Evolutionary conservation across 192 early-diverging fungal genomes (phyloP).

Genomic region (Backusella parvicylindrica): DNA sequence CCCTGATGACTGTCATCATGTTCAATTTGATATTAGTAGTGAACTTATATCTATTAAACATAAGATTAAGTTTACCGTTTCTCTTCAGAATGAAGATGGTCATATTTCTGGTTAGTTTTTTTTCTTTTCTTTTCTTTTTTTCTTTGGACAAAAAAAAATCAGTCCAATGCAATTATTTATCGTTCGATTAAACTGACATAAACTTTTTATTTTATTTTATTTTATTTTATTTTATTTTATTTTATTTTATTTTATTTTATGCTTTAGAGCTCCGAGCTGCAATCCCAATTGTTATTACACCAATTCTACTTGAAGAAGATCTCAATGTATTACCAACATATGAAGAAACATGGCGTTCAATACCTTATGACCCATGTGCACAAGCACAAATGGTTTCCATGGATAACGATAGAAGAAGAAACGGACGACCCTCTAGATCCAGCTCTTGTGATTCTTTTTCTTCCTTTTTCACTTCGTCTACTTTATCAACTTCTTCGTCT

Average conservation of each 20-base stretch:
- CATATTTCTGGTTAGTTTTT: slow-evolving; percentile 31
- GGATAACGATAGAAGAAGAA: not conserved
- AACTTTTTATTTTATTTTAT: too few relatives aligned
- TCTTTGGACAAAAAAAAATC: too few relatives aligned
- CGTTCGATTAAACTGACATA: not conserved
- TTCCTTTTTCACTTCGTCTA: not conserved
- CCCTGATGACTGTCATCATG: not conserved
- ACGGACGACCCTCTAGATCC: not conserved
- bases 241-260: not conserved
- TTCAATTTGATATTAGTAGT: slow-evolving; percentile 21
- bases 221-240: not conserved
- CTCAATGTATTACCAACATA: slow-evolving; percentile 21
- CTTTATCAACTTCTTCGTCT: not conserved
- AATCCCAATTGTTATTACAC: slow-evolving; percentile 29
- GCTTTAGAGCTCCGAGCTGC: slow-evolving; percentile 29
- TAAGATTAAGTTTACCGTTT: slow-evolving; percentile 32
- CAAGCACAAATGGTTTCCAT: not conserved
- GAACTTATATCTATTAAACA: slow-evolving; percentile 32
- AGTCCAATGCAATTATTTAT: not conserved
- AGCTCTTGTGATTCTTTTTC: not conserved
- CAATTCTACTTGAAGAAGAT: slow-evolving; percentile 5
- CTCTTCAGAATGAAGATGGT: slow-evolving; percentile 30
- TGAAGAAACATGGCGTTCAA: slow-evolving; percentile 20
- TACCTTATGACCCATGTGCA: slow-evolving; percentile 12
- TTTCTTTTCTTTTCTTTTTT: too few relatives aligned